Conservation (phyloP, 306 rosid genomes). For the Psophocarpus tetragonolobus region DNA sequence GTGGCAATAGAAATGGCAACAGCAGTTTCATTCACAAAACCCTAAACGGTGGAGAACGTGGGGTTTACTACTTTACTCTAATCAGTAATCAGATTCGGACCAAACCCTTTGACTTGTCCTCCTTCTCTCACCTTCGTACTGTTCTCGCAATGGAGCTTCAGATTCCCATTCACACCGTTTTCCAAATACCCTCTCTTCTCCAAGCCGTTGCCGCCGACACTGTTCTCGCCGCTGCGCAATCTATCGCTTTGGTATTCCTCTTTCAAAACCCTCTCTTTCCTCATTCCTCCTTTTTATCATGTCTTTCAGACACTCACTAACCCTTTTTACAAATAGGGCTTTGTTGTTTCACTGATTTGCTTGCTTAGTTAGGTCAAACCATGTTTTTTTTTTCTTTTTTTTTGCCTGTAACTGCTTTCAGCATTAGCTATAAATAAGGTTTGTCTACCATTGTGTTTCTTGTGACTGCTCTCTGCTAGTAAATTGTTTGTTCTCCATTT, state of each 20-base stretch:
- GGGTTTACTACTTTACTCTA: constrained; percentile 58
- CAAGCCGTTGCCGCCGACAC: constrained; percentile 47
- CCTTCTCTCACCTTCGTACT: neutral
- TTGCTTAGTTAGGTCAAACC: neutral
- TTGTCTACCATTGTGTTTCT: constrained; percentile 17
- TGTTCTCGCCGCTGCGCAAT: constrained; percentile 47
- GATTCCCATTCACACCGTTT: constrained; percentile 34
- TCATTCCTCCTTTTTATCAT: neutral
- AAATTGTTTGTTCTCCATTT: neutral
- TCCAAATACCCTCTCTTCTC: constrained; percentile 45
- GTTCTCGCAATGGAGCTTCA: constrained; percentile 48
- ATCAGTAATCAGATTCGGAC: constrained; percentile 39
- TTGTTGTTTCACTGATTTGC: neutral
- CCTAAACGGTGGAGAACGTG: constrained; percentile 59
- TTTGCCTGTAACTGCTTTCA: neutral
- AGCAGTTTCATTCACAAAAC: constrained; percentile 39
- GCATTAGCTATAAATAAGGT: neutral
- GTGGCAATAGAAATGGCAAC: constrained; percentile 22
- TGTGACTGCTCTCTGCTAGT: neutral
- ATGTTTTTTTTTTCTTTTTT: neutral
- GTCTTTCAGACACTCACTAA: neutral
- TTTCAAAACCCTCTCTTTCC: neutral
- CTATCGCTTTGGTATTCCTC: constrained; percentile 52
- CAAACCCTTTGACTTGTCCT: constrained; percentile 31
- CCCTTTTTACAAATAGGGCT: neutral